Base-by-base conservation (phyloP, 2,329 filamentous ascomycete genomes). In the Helotiales sp. region DNA sequence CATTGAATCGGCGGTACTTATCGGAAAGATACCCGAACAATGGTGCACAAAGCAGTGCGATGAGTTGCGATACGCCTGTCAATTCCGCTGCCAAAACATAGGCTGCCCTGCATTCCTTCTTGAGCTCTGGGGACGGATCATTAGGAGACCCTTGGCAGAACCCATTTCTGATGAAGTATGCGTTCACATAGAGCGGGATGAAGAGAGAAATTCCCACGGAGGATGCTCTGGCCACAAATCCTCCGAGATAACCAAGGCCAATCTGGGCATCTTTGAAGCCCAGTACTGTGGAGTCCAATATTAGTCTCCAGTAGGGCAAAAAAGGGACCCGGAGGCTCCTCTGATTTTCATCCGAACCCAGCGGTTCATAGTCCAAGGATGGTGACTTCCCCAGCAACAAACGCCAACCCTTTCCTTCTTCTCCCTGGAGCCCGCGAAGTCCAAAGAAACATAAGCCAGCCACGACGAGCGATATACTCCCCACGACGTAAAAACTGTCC, bases 201-300 rank as follows among this genome's bases (percentile, higher is more conserved):
- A 98, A 99, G 6, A 98, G 86, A 0, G 93, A 96, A 71, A 99
- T 97, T 61, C 92, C 95, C 5, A 99, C 96, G 0, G 93, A 97
- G 0, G 94, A 97, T 7, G 96, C 94, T 64, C 96, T 89, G 10
- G 94, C 95, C 2, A 99, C 95, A 75, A 98, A 97, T 1, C 96
- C 96, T 69, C 95, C 96, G 0, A 98, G 82, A 75, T 98, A 99
- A 30, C 92, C 95, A 0, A 98, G 85, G 20, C 89, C 90, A 69
- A 99, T 97, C 72, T 91, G 87, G 10, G 88, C 84, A 76, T 96
- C 92, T 8, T 83, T 88, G 73, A 93, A 88, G 15, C 91, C 94
- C 11, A 97, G 85, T 6, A 88, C 73, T 73, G 94, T 77, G 40
- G 91, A 85, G 69, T 88, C 82, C 69, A 85, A 80, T 61, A 93